Percentiles rank a stretch among this genome's conserved stretches.
These are phyloP conservation scores for Malassezia globosa DNA, from an alignment of 1,284 basidiomycete species.

Conservation along the genomic window DNA sequence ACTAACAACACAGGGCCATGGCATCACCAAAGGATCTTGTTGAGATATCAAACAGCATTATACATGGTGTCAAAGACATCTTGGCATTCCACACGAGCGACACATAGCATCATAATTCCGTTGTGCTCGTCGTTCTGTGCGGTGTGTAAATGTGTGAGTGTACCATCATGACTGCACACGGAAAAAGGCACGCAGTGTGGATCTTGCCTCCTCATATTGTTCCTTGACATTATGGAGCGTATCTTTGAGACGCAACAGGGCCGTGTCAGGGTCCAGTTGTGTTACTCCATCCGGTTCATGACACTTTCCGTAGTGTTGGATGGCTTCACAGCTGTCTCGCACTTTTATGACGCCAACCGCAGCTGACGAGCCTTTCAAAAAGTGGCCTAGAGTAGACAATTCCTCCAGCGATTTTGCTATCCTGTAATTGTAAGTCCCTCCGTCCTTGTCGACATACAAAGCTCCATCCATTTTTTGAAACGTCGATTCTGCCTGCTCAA, in stretches of 20 bases:
- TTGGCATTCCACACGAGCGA: background rate
- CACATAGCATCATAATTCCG: too few relatives aligned
- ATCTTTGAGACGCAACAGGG: slow-evolving; percentile 22
- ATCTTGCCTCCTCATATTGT: slow-evolving; percentile 38
- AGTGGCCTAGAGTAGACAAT: slow-evolving; percentile 72
- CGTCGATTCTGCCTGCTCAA: slow-evolving; percentile 55
- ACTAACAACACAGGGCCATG: too few relatives aligned
- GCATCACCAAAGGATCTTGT: background rate
- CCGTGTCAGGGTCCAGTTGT: slow-evolving; percentile 23
- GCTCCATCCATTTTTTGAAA: slow-evolving; percentile 67
- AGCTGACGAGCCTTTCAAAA: slow-evolving; percentile 85
- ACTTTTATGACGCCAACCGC: slow-evolving; percentile 73
- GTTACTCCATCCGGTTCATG: slow-evolving; percentile 46
- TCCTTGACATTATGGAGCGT: slow-evolving; percentile 34
- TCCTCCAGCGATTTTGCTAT: slow-evolving; percentile 50
- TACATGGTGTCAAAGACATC: background rate
- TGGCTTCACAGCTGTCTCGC: slow-evolving; percentile 69
- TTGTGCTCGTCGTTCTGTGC: too few relatives aligned
- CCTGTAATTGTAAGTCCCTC: slow-evolving; percentile 47
- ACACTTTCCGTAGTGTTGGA: slow-evolving; percentile 65
- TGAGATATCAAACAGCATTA: background rate
- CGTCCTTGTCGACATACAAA: slow-evolving; percentile 54
- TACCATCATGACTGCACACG: slow-evolving; percentile 27
- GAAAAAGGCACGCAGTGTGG: slow-evolving; percentile 45
- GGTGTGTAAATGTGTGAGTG: too few relatives aligned